A percentile compares a stretch with the other conserved stretches of the same genome.
Evolutionary conservation across 2,329 filamentous ascomycete genomes (phyloP).

Genomic region (Pestalotiopsis sp.): DNA sequence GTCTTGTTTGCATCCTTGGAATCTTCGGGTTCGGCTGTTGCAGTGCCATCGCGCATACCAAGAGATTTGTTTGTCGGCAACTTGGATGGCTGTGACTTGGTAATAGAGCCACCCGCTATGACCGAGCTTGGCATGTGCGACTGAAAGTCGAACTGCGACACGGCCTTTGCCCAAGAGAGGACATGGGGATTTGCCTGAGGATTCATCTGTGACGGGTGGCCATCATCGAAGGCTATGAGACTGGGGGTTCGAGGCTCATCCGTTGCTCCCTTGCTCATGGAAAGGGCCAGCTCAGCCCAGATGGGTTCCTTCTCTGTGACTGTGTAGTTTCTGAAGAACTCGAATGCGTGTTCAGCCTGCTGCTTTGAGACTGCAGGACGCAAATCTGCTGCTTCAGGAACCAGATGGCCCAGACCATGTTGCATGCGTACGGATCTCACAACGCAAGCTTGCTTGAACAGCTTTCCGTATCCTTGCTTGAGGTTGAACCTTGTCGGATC

Average conservation of each 20-base stretch:
- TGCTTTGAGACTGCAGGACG: constrained; percentile 2
- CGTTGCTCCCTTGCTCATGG: neutral
- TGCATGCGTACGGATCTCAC: neutral
- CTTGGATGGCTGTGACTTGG: too few species aligned
- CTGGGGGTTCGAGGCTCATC: neutral
- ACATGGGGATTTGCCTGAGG: neutral
- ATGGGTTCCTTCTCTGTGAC: neutral
- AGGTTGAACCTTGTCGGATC: constrained; percentile 5
- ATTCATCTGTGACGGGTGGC: neutral
- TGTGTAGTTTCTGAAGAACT: neutral
- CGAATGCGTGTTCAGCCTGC: neutral
- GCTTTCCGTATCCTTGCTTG: constrained; percentile 2
- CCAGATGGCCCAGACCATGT: neutral
- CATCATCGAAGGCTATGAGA: neutral
- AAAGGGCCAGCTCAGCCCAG: neutral
- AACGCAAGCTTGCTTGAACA: constrained; percentile 11
- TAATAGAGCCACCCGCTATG: neutral
- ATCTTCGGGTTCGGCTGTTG: too few species aligned
- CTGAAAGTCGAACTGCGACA: neutral
- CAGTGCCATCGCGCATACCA: too few species aligned
- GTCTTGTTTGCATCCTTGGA: too few species aligned
- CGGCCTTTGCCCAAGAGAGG: neutral
- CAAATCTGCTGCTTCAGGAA: neutral
- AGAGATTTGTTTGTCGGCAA: too few species aligned
- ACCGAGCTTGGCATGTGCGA: neutral